Evolutionary conservation across 768 basidiomycete genomes (phyloP).

Genomic region (Thelephora aurantiotincta): DNA sequence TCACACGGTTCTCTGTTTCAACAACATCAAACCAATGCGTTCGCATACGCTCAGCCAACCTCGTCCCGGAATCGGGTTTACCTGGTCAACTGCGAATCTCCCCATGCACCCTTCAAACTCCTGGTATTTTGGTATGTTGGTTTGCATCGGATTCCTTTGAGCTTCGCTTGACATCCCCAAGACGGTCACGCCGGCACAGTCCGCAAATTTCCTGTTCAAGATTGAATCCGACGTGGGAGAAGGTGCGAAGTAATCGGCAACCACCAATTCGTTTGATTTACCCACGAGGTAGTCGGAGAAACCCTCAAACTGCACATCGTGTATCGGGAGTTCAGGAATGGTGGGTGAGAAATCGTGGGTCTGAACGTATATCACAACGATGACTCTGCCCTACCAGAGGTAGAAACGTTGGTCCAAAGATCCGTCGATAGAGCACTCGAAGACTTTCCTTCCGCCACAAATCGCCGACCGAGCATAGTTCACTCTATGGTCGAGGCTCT

Average conservation of each 20-base stretch:
- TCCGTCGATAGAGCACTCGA: constrained; percentile 29
- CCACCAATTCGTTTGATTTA: constrained; percentile 1
- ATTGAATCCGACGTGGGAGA: constrained; percentile 50
- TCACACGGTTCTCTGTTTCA: constrained; percentile 86
- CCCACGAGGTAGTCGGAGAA: constrained; percentile 35
- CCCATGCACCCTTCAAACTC: constrained; percentile 30
- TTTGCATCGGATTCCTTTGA: background rate
- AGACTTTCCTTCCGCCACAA: constrained; percentile 18
- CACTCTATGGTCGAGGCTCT: constrained; percentile 41
- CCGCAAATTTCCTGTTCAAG: constrained; percentile 71
- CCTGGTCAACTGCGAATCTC: constrained; percentile 37
- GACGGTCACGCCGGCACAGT: constrained; percentile 65
- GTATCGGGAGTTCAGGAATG: constrained; percentile 76
- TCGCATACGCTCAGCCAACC: constrained; percentile 49
- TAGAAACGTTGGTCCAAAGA: constrained; percentile 43
- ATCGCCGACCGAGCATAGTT: constrained; percentile 29
- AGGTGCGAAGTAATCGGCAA: constrained; percentile 24
- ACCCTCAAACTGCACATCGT: constrained; percentile 47
- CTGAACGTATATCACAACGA: background rate
- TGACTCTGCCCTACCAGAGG: constrained; percentile 31
- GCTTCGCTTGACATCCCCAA: constrained; percentile 16
- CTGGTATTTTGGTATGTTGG: constrained; percentile 32
- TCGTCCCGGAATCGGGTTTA: constrained; percentile 31
- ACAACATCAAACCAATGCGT: constrained; percentile 67
- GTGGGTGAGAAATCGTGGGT: constrained; percentile 23